Conservation (phyloP, 495 filamentous ascomycete species). For the Pseudomonodictys pantanalensis region DNA sequence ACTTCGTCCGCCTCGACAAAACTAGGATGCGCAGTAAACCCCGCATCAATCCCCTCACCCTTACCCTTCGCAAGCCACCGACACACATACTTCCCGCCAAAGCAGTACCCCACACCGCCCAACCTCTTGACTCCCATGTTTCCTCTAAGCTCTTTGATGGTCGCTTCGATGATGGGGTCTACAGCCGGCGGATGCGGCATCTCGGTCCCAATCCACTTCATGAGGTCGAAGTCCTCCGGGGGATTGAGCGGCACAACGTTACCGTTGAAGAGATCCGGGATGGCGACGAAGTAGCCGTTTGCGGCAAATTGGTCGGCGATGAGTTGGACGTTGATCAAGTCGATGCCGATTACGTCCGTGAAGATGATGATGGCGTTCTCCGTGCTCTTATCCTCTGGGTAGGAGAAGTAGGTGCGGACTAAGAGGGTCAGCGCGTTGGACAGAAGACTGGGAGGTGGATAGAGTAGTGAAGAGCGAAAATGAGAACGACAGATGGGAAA, state of each 20-base stretch:
- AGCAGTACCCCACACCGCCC: constrained; percentile 76
- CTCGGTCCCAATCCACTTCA: constrained; percentile 50
- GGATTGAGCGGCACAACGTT: constrained; percentile 63
- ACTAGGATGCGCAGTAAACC: constrained; percentile 73
- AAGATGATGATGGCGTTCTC: constrained; percentile 46
- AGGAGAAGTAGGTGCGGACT: constrained; percentile 49
- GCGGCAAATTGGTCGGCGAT: constrained; percentile 80
- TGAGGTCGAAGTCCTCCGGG: constrained; percentile 56
- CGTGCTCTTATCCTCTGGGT: constrained; percentile 43
- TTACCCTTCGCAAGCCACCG: constrained; percentile 45
- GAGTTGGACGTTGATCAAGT: constrained; percentile 75
- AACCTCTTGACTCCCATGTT: constrained; percentile 62
- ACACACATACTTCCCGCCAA: constrained; percentile 61
- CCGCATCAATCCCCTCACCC: constrained; percentile 51
- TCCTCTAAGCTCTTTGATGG: constrained; percentile 58
- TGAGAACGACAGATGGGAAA: neutral
- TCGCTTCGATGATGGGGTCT: constrained; percentile 61
- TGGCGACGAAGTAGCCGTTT: constrained; percentile 72
- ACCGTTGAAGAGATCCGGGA: constrained; percentile 77
- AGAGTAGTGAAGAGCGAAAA: neutral
- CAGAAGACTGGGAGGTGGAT: no score
- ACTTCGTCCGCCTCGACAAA: constrained; percentile 78
- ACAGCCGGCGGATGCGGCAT: constrained; percentile 56
- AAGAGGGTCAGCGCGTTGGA: neutral
- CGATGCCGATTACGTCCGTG: constrained; percentile 48